Base-by-base conservation (phyloP, 805 yeast species). In the Saccharomycopsis javanensis region DNA sequence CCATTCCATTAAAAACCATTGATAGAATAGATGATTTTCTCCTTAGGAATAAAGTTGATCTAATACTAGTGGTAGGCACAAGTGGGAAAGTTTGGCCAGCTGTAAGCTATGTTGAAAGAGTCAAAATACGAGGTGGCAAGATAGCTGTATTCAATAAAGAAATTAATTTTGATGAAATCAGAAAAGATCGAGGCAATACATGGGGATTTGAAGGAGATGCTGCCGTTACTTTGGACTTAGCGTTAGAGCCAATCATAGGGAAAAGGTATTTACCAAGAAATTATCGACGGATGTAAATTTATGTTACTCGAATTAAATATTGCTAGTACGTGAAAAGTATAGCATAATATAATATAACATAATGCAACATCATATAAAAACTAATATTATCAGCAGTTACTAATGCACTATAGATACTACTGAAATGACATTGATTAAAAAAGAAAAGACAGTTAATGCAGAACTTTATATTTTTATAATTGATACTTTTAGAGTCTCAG, bases 21-120 rank as follows among this genome's bases (percentile, higher is more conserved):
- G 83, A 82, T 60, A 71, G 71, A 48, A 88, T 88, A 4, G 96
- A 89, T 69, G 80, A 79, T 50, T 89, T 86, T 63, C 75, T 88
- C 5, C 65, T 72, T 10, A 72, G 73, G 27, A 69, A 69, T 4
- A 71, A 72, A 37, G 83, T 87, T 23, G 96, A 89, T 64, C 70
- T 90, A 64, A 82, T 88, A 3, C 71, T 89, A 54, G 95, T 90
- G 15, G 80, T 90, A 6, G 97, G 97, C 1, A 88, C 96, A 1
- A 83, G 91, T 33, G 88, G 92, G 4, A 74, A 83, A 0, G 90
- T 86, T 1, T 90, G 95, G 84, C 97, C 97, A 3, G 96, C 96
- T 3, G 89, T 91, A 60, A 88, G 96, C 11, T 90, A 88, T 67
- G 91, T 90, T 25, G 95, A 89, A 60, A 73, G 90, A 61, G 87